phyloP scores from a whole-genome alignment of 257 asterid species.

The Vinca minor region DNA sequence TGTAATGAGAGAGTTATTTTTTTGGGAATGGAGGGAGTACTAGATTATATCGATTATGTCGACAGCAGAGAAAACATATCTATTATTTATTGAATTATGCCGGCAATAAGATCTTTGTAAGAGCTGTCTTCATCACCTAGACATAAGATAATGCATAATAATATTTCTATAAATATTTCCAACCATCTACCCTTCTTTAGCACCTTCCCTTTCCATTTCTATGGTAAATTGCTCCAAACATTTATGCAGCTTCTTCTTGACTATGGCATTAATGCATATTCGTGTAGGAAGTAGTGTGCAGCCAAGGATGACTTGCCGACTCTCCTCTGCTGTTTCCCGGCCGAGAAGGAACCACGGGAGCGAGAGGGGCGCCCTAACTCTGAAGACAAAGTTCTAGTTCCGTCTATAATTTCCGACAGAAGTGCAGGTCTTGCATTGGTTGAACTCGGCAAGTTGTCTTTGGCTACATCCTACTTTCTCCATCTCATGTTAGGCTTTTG shows the following conservation, averaged over 20 bases:
- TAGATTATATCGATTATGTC: no score
- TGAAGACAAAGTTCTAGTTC: no score
- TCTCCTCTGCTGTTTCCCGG: background rate
- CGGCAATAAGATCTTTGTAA: background rate
- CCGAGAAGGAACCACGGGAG: no score
- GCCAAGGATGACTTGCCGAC: constrained; percentile 31
- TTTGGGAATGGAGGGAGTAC: no score
- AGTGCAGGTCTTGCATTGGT: no score
- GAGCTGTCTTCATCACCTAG: constrained; percentile 19
- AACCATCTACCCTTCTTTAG: background rate
- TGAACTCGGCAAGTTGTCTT: constrained; percentile 26
- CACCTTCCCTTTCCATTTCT: background rate
- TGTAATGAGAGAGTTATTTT: no score
- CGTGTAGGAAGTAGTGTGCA: constrained; percentile 14
- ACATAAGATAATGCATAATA: constrained; percentile 4
- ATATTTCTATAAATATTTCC: background rate
- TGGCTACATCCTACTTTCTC: constrained; percentile 23
- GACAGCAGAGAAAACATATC: no score
- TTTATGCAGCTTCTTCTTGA: background rate
- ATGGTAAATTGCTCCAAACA: background rate
- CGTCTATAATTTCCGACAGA: no score
- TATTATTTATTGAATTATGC: background rate
- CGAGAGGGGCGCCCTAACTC: no score
- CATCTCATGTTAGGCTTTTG: constrained; percentile 1
- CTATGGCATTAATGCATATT: background rate